phyloP scores from a whole-genome alignment of 2,329 filamentous ascomycete genomes.

The Xylariales sp. region DNA sequence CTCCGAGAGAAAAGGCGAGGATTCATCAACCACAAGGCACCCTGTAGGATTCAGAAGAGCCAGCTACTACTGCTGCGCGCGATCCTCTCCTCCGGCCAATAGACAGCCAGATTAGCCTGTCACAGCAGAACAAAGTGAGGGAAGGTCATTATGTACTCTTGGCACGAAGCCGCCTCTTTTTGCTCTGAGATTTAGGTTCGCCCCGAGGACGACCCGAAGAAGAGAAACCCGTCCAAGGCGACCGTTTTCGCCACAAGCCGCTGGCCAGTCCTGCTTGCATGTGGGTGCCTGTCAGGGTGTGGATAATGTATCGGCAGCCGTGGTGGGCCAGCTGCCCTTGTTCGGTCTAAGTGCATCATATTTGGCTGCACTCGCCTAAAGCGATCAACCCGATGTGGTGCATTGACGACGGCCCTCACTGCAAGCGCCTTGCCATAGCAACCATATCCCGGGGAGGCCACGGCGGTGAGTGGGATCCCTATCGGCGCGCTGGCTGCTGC shows the following conservation, averaged over 20 bases:
- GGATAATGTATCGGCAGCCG: neutral
- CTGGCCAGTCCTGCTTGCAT: neutral
- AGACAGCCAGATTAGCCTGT: too few species aligned
- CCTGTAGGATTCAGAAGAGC: neutral
- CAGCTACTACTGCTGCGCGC: neutral
- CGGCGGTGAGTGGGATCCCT: neutral
- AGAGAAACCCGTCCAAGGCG: too few species aligned
- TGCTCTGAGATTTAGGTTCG: too few species aligned
- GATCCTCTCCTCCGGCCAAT: too few species aligned
- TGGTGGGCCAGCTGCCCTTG: neutral
- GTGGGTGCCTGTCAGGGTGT: neutral
- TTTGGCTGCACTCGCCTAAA: slow-evolving; percentile 5
- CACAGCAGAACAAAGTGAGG: too few species aligned
- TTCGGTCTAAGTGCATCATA: slow-evolving; percentile 8
- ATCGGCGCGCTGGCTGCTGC: too few species aligned
- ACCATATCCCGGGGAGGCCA: neutral
- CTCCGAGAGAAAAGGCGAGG: too few species aligned
- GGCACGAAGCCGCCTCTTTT: too few species aligned
- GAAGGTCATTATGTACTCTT: too few species aligned
- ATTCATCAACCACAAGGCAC: neutral
- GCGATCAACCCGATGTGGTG: neutral
- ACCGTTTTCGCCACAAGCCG: too few species aligned
- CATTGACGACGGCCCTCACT: neutral
- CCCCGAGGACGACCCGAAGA: too few species aligned
- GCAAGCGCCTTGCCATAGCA: slow-evolving; percentile 4